phyloP scores from a whole-genome alignment of 108 stramenopile genomes.

The Schizochytrium sp. region DNA sequence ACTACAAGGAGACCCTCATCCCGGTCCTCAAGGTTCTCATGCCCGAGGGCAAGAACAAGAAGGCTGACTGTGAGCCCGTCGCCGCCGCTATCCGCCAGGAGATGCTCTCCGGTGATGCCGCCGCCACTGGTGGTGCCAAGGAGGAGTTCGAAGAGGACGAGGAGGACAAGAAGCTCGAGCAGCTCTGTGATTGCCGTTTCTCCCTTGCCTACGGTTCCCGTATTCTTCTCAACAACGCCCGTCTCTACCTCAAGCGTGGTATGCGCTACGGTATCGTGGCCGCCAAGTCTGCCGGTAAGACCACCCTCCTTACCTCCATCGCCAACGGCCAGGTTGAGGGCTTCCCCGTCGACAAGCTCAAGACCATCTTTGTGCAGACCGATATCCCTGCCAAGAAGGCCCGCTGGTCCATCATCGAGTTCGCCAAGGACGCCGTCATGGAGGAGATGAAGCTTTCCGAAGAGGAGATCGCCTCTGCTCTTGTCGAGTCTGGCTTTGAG shows the following conservation, averaged over 20 bases:
- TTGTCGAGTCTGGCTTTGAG: conserved; percentile 94
- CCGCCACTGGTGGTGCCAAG: conserved; percentile 72
- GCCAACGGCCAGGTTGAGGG: conserved; percentile 99
- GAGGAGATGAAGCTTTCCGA: conserved; percentile 82
- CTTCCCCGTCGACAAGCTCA: conserved; percentile 95
- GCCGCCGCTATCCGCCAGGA: conserved; percentile 74
- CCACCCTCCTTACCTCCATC: conserved; percentile 98
- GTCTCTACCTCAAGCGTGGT: conserved; percentile 96
- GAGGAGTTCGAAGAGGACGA: conserved; percentile 93
- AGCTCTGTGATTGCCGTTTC: conserved; percentile 98
- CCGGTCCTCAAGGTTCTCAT: conserved; percentile 15
- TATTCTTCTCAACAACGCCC: conserved; percentile 99
- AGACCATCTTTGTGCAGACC: conserved; percentile 99
- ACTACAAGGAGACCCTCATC: conserved; percentile 15
- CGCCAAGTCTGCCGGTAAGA: conserved; percentile 98
- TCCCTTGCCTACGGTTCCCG: conserved; percentile 99
- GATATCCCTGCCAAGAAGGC: conserved; percentile 98
- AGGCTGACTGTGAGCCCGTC: conserved; percentile 32
- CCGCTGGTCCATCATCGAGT: conserved; percentile 96
- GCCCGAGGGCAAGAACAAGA: conserved; percentile 59
- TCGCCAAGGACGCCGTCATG: conserved; percentile 88
- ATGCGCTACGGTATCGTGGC: conserved; percentile 97
- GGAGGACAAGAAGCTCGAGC: conserved; percentile 92
- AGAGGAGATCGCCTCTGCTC: conserved; percentile 87
- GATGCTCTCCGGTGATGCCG: conserved; percentile 73